phyloP scores from a whole-genome alignment of 1,284 basidiomycete species.

The Mycena citricolor region DNA sequence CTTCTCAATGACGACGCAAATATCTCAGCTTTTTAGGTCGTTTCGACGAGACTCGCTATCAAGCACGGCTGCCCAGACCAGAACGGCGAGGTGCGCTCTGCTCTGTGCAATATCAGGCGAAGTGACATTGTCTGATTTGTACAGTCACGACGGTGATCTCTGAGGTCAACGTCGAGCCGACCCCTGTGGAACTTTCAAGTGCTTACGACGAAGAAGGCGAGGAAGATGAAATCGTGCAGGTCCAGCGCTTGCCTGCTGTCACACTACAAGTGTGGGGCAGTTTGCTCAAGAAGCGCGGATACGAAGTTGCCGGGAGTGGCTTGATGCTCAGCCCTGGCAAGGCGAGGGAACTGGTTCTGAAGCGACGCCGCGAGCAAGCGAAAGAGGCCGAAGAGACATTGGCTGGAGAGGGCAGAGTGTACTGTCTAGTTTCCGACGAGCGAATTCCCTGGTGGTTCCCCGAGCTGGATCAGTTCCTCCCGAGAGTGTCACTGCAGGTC shows the following conservation, averaged over 20 bases:
- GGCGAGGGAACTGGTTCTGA: slow-evolving; percentile 11
- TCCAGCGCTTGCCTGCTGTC: slow-evolving; percentile 55
- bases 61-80: slow-evolving; percentile 57
- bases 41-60: slow-evolving; percentile 58
- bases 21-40: slow-evolving; percentile 30
- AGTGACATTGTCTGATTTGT: too few relatives aligned
- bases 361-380: slow-evolving; percentile 5
- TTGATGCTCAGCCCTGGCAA: slow-evolving; percentile 17
- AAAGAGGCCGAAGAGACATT: slow-evolving; percentile 19
- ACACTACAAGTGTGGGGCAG: slow-evolving; percentile 67
- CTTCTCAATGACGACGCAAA: background rate
- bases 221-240: slow-evolving; percentile 53
- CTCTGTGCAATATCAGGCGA: too few relatives aligned
- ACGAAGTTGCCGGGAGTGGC: slow-evolving; percentile 39
- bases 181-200: too few relatives aligned
- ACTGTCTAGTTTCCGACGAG: slow-evolving; percentile 54
- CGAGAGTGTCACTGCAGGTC: slow-evolving; percentile 14
- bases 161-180: too few relatives aligned
- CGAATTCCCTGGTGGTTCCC: slow-evolving; percentile 55
- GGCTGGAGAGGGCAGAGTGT: slow-evolving; percentile 42
- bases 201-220: slow-evolving; percentile 21
- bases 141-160: too few relatives aligned
- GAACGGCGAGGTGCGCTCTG: slow-evolving; percentile 42
- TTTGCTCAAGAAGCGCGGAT: slow-evolving; percentile 63
- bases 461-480: slow-evolving; percentile 26